These are phyloP conservation scores for Trypethelium eluteriae DNA, from an alignment of 495 filamentous ascomycete species.

Conservation along the genomic window DNA sequence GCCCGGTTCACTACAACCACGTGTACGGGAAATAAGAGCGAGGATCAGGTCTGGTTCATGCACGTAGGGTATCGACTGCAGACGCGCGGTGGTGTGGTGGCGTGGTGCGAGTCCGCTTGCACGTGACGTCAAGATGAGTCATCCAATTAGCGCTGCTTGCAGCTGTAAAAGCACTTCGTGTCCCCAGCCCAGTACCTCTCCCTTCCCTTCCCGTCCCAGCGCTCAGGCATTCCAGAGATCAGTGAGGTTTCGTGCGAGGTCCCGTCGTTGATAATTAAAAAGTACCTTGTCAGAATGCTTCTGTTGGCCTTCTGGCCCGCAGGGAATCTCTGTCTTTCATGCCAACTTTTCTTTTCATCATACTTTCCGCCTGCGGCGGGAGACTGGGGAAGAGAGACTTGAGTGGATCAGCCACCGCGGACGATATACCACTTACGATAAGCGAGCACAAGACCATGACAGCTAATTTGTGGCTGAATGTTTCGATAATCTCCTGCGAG, in stretches of 20 bases:
- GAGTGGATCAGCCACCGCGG: not conserved
- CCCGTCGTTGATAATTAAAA: conserved; percentile 47
- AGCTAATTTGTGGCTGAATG: too few species aligned
- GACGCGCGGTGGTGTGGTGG: too few species aligned
- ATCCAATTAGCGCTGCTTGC: too few species aligned
- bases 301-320: not conserved
- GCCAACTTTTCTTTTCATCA: not conserved
- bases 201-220: conserved; percentile 37
- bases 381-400: not conserved
- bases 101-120: too few species aligned
- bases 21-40: too few species aligned
- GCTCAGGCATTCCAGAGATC: conserved; percentile 45
- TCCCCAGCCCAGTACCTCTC: conserved; percentile 18
- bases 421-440: too few species aligned
- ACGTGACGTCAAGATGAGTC: too few species aligned
- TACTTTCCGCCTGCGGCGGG: not conserved
- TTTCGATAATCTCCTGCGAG: too few species aligned
- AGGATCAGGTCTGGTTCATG: too few species aligned
- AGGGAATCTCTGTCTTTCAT: not conserved
- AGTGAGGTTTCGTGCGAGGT: conserved; percentile 46
- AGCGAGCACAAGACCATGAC: too few species aligned
- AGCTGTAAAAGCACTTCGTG: not conserved
- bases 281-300: conserved; percentile 39
- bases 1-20: too few species aligned
- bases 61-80: too few species aligned